A percentile compares a stretch with the other conserved stretches of the same genome.
These are phyloP conservation scores for Mucor plumbeus DNA, from an alignment of 371 early-diverging fungal species.

Conservation along the genomic window DNA sequence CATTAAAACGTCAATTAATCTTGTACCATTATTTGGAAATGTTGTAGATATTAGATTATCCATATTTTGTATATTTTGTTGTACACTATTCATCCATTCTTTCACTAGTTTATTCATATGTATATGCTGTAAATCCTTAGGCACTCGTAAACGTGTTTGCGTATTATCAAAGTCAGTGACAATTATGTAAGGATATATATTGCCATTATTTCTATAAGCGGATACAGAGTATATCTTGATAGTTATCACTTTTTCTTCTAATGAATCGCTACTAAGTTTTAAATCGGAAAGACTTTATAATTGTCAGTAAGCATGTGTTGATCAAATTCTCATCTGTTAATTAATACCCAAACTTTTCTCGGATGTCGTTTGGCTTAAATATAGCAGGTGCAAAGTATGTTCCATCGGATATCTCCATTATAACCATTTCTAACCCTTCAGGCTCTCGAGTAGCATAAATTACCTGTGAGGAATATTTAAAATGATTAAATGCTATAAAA, in stretches of 20 bases:
- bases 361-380: neutral
- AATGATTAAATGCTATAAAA: neutral
- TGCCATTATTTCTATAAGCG: neutral
- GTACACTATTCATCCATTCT: neutral
- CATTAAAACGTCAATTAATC: neutral
- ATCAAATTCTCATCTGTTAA: neutral
- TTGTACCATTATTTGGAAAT: neutral
- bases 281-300: neutral
- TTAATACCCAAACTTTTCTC: slow-evolving; percentile 3
- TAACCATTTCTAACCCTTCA: neutral
- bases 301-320: neutral
- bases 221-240: neutral
- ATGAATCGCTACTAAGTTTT: neutral
- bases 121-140: neutral
- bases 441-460: neutral
- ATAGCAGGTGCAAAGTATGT: slow-evolving; percentile 5
- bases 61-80: neutral
- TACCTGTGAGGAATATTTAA: neutral
- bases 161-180: neutral
- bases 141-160: neutral
- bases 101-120: neutral
- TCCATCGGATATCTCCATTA: slow-evolving; percentile 6
- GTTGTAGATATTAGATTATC: neutral
- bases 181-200: neutral
- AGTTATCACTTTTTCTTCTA: neutral